Evolutionary conservation across 768 basidiomycete species (phyloP), one percentile per base, ranked within the genome.

Genomic region (Russula foetens): DNA sequence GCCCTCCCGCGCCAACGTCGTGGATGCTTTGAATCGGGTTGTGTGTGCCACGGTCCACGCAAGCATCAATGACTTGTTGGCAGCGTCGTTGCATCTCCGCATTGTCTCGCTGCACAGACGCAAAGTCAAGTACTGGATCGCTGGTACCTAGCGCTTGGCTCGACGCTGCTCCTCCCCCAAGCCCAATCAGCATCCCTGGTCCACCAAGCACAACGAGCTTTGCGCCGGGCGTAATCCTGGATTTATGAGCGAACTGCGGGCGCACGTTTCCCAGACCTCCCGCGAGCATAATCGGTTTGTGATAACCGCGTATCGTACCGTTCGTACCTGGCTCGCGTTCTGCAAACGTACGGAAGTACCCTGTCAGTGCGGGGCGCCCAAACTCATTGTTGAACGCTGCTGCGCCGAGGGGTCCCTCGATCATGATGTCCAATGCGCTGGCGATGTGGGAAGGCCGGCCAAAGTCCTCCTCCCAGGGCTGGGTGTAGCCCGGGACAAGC

Each of bases 281-380:
- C 8, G 97, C 96, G 65, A 99, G 89, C 97, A 99, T 99, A 77
- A 99, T 97, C 15, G 97, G 97, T 72, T 99, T 99, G 76, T 98
- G 97, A 73, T 98, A 99, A 0, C 97, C 97, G 56, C 95, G 76
- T n/a, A 93, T 75, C 71, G 92, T 89, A 28, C 73, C 82, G 38
- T 72, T 70, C 9, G 77, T 74, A 31, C 82, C 70, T 23, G 85
- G 80, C 1, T 93, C 79, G 47, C 81, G 79, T 72, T 97, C 91
- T 12, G 86, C 80, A 74, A 97, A 98, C 0, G 97, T 96, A 49
- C 97, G 86, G 79, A 95, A 98, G 74, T 96, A 98, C 3, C 97
- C 97, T 4, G 87, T 74, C 19, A 99, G 79, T 4, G 88, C 93
- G 0, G 97, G 97, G 23, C 97, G 81, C 2, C 97, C 97, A 67